A percentile compares a stretch with the other conserved stretches of the same genome.
These are phyloP conservation scores for Raddia distichophylla DNA, from an alignment of 176 grass and related monocot genomes.

Conservation along the genomic window DNA sequence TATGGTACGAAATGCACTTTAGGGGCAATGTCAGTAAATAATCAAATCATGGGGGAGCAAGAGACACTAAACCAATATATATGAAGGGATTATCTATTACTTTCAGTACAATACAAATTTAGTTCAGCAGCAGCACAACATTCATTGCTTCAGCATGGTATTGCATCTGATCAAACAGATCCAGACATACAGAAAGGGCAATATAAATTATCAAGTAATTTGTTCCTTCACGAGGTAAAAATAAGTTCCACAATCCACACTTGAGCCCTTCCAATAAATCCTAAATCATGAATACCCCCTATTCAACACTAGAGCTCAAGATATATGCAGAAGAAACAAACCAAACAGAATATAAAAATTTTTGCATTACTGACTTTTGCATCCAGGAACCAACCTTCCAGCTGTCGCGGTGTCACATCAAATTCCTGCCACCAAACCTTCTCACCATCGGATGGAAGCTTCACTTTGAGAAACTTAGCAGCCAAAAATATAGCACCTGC, in stretches of 20 bases:
- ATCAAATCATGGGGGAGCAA: neutral
- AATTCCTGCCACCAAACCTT: slow-evolving; percentile 95
- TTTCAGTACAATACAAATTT: slow-evolving; percentile 1
- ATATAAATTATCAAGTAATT: neutral
- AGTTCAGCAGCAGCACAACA: neutral
- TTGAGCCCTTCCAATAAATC: neutral
- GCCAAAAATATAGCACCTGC: slow-evolving; percentile 97
- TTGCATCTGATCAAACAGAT: neutral
- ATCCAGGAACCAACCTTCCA: slow-evolving; percentile 86
- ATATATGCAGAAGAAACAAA: neutral
- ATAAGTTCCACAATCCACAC: neutral
- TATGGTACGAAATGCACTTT: neutral
- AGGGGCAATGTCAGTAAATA: neutral
- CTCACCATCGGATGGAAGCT: slow-evolving; percentile 90
- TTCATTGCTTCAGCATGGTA: neutral
- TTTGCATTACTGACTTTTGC: slow-evolving; percentile 31
- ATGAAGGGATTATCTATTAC: neutral
- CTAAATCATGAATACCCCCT: neutral
- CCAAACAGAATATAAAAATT: slow-evolving; percentile 1
- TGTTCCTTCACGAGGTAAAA: neutral
- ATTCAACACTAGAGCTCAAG: slow-evolving; percentile 13
- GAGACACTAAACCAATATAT: neutral
- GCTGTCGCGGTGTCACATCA: slow-evolving; percentile 84
- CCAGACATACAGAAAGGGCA: neutral
- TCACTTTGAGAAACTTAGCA: slow-evolving; percentile 96